Percentiles rank a stretch among this genome's conserved stretches.
phyloP scores from a whole-genome alignment of 2,329 filamentous ascomycete species.

The Epicoccum nigrum region DNA sequence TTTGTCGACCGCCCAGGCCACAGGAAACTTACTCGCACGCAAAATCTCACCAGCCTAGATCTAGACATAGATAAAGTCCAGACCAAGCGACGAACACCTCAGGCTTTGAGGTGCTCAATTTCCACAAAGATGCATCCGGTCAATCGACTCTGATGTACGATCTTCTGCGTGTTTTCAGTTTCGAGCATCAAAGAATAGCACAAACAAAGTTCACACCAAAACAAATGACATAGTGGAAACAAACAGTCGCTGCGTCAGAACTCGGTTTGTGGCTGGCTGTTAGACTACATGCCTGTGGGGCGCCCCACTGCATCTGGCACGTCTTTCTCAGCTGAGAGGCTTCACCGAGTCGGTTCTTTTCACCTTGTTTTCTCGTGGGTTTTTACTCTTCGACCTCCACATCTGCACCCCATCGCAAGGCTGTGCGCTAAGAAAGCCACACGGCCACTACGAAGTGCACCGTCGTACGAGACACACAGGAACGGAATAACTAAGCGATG shows the following conservation, averaged over 20 bases:
- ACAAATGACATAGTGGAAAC: conserved; percentile 5
- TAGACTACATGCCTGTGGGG: background rate
- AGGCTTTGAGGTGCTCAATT: background rate
- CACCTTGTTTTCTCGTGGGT: conserved; percentile 1
- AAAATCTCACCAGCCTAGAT: conserved; percentile 3
- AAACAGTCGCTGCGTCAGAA: background rate
- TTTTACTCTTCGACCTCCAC: conserved; percentile 9
- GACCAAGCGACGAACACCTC: conserved; percentile 1
- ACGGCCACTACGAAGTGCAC: conserved; percentile 10
- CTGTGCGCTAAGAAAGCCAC: conserved; percentile 9
- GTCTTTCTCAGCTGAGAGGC: background rate
- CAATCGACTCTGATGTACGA: too few relatives aligned
- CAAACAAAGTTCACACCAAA: conserved; percentile 2
- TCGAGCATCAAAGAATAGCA: background rate
- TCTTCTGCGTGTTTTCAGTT: background rate
- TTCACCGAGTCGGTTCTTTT: conserved; percentile 10
- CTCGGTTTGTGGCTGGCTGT: conserved; percentile 7
- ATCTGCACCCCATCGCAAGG: background rate
- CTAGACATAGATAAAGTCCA: background rate
- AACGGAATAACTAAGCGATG: background rate
- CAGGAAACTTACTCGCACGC: too few relatives aligned
- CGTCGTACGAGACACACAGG: conserved; percentile 1
- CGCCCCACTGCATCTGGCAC: conserved; percentile 5
- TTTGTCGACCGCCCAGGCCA: background rate
- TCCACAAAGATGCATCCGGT: background rate